phyloP scores from a whole-genome alignment of 306 rosid genomes.

The Cajanus cajan region DNA sequence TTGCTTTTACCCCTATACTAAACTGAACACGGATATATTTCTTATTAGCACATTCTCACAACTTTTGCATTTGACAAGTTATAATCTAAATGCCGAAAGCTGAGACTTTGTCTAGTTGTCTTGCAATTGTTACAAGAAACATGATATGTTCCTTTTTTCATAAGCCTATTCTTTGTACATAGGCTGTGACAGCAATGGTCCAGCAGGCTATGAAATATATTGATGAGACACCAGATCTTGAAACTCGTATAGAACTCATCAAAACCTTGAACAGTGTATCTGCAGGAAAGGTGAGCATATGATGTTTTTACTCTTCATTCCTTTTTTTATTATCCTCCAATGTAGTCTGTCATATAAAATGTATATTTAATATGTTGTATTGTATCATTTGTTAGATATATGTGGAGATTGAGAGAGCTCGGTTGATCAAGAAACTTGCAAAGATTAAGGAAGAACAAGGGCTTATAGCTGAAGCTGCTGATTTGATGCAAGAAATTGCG shows the following conservation, averaged over 20 bases:
- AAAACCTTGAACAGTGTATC: constrained; percentile 72
- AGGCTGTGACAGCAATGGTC: constrained; percentile 87
- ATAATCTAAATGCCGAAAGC: neutral
- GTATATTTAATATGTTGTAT: neutral
- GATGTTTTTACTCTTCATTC: neutral
- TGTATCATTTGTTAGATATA: constrained; percentile 52
- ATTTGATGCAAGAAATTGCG: constrained; percentile 92
- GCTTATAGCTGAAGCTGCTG: constrained; percentile 83
- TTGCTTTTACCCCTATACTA: neutral
- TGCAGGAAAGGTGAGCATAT: constrained; percentile 71
- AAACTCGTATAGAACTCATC: constrained; percentile 72
- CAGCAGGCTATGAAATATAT: constrained; percentile 95
- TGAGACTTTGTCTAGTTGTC: neutral
- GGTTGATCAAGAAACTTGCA: constrained; percentile 75
- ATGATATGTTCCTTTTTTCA: neutral
- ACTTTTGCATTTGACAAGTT: neutral
- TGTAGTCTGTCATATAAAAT: neutral
- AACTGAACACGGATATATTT: neutral
- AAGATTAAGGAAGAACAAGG: constrained; percentile 82
- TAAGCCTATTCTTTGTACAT: constrained; percentile 15
- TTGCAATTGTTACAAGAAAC: neutral
- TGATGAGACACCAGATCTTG: constrained; percentile 75
- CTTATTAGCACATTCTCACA: neutral
- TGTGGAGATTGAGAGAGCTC: constrained; percentile 76
- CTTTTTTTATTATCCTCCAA: neutral